Evolutionary conservation across 2,329 filamentous ascomycete species (phyloP).

Genomic region (Exutisphaerella laricina): DNA sequence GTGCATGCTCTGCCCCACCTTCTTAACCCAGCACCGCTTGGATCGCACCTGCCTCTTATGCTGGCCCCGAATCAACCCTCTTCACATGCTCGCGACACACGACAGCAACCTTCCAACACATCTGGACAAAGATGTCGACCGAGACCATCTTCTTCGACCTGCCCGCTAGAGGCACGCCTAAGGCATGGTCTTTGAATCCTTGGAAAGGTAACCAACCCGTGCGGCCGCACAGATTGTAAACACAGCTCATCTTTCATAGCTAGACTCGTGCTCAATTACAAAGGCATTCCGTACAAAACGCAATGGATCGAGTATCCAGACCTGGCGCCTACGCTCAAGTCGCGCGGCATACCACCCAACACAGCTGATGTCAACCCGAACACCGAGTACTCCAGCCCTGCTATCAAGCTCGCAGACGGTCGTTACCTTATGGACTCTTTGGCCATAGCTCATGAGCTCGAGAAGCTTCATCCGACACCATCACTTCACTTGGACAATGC

Average conservation of each 20-base stretch:
- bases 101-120: background rate
- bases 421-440: conserved; percentile 60
- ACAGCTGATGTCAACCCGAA: conserved; percentile 30
- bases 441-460: conserved; percentile 55
- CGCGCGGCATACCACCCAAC: conserved; percentile 48
- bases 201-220: conserved; percentile 57
- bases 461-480: conserved; percentile 54
- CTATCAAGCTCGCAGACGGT: conserved; percentile 52
- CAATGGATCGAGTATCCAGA: conserved; percentile 67
- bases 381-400: conserved; percentile 48
- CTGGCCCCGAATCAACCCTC: too few relatives aligned
- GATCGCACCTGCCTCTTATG: too few relatives aligned
- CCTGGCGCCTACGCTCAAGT: conserved; percentile 50
- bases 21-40: too few relatives aligned
- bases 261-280: conserved; percentile 62
- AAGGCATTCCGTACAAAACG: conserved; percentile 60
- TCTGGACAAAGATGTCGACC: conserved; percentile 19
- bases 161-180: conserved; percentile 47
- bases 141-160: conserved; percentile 58
- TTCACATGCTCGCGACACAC: too few relatives aligned
- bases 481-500: conserved; percentile 48
- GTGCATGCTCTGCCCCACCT: too few relatives aligned
- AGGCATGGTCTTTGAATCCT: conserved; percentile 61
- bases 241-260: conserved; percentile 41
- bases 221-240: conserved; percentile 1